Percentiles rank a stretch among this genome's conserved stretches.
Evolutionary conservation across 805 yeast genomes (phyloP).

Genomic region (Hanseniaspora lindneri): DNA sequence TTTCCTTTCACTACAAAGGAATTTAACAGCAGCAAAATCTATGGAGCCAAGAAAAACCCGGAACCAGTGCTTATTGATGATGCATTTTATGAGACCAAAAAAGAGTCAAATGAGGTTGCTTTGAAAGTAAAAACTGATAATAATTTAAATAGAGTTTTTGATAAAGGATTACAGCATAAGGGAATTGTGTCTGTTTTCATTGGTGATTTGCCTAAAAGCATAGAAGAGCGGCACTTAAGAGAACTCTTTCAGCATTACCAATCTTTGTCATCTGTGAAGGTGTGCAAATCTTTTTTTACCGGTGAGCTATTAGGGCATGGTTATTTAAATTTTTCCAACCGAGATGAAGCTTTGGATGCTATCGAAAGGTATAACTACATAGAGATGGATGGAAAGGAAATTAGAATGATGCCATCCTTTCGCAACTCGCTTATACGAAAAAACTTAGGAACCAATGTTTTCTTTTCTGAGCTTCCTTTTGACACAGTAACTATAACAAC

Average conservation of each 20-base stretch:
- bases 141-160: not conserved
- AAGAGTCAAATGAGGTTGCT: not conserved
- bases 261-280: conserved; percentile 45
- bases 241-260: conserved; percentile 35
- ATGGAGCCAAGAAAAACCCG: not conserved
- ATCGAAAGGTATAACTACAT: conserved; percentile 46
- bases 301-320: conserved; percentile 59
- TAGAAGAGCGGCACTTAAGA: conserved; percentile 39
- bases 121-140: not conserved
- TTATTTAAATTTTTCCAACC: conserved; percentile 47
- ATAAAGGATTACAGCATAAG: conserved; percentile 10
- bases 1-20: conserved; percentile 13
- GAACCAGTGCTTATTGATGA: not conserved
- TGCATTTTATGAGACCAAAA: not conserved
- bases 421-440: conserved; percentile 34
- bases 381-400: conserved; percentile 32
- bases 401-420: conserved; percentile 46
- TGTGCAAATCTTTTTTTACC: conserved; percentile 45
- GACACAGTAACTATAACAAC: conserved; percentile 30
- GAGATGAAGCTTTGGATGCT: conserved; percentile 44
- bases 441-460: conserved; percentile 41
- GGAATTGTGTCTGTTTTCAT: conserved; percentile 38
- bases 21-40: conserved; percentile 7
- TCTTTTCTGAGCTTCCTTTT: conserved; percentile 36
- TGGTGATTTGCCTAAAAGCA: conserved; percentile 45